Evolutionary conservation across 441 rosid genomes (phyloP).

Genomic region (Arabidopsis lyrata): DNA sequence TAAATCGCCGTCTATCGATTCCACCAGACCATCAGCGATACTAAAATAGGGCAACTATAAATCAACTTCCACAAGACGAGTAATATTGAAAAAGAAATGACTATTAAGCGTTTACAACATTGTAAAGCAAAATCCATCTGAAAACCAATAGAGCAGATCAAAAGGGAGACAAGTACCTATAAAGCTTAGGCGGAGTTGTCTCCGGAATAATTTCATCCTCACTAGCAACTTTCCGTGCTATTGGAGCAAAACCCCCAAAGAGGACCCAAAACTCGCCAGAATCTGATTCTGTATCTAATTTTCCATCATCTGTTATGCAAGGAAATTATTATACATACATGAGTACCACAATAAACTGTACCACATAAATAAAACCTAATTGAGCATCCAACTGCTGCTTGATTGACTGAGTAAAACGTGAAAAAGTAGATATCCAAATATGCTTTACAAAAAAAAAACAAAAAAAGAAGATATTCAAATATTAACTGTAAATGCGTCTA

Average conservation of each 20-base stretch:
- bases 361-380: neutral
- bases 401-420: constrained; percentile 10
- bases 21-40: constrained; percentile 69
- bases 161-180: constrained; percentile 58
- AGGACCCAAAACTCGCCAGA: constrained; percentile 99
- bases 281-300: constrained; percentile 97
- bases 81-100: constrained; percentile 1
- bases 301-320: constrained; percentile 84
- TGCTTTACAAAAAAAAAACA: neutral
- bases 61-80: constrained; percentile 5
- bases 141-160: constrained; percentile 4
- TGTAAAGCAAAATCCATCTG: constrained; percentile 7
- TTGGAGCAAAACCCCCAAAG: constrained; percentile 99
- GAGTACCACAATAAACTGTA: constrained; percentile 31
- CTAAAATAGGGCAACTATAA: constrained; percentile 46
- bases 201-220: constrained; percentile 88
- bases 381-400: constrained; percentile 24
- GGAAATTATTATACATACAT: constrained; percentile 35
- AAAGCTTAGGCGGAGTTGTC: constrained; percentile 76
- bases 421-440: constrained; percentile 13
- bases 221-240: constrained; percentile 79
- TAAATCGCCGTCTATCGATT: constrained; percentile 72
- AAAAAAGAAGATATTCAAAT: constrained; percentile 10
- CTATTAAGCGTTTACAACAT: constrained; percentile 12
- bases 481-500: constrained; percentile 27